Evolutionary conservation across 192 early-diverging fungal species (phyloP).

Genomic region (Rhizophagus sp.): DNA sequence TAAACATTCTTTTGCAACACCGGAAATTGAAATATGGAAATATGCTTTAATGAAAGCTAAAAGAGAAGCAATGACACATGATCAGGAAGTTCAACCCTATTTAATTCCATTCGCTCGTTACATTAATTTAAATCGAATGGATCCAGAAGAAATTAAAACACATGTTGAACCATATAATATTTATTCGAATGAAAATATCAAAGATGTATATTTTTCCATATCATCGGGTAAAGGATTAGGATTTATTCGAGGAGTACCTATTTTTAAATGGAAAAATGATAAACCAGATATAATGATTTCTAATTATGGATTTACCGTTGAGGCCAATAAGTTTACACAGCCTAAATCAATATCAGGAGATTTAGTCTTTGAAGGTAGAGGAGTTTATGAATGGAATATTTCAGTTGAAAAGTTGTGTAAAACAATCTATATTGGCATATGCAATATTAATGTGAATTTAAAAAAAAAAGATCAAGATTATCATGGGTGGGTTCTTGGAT

Average conservation of each 20-base stretch:
- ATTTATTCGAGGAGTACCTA: background rate
- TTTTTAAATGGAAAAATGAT: background rate
- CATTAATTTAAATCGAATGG: background rate
- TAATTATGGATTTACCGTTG: background rate
- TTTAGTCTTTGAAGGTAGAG: too few relatives aligned
- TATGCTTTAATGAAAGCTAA: background rate
- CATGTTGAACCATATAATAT: background rate
- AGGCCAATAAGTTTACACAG: too few relatives aligned
- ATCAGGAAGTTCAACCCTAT: background rate
- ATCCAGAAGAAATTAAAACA: background rate
- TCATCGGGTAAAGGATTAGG: background rate
- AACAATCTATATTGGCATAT: too few relatives aligned
- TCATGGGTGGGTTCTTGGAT: too few relatives aligned
- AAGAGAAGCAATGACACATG: background rate
- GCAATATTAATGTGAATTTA: too few relatives aligned
- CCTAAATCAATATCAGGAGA: too few relatives aligned
- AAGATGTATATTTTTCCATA: background rate
- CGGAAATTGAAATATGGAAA: background rate
- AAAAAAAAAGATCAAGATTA: too few relatives aligned
- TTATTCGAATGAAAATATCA: background rate
- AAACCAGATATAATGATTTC: background rate
- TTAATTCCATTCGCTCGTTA: background rate
- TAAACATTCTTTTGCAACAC: background rate
- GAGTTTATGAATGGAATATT: too few relatives aligned
- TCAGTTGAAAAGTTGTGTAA: too few relatives aligned